A percentile compares a stretch with the other conserved stretches of the same genome.
Conservation (phyloP, 345 rosid genomes). For the Eucalyptus microcorys region DNA sequence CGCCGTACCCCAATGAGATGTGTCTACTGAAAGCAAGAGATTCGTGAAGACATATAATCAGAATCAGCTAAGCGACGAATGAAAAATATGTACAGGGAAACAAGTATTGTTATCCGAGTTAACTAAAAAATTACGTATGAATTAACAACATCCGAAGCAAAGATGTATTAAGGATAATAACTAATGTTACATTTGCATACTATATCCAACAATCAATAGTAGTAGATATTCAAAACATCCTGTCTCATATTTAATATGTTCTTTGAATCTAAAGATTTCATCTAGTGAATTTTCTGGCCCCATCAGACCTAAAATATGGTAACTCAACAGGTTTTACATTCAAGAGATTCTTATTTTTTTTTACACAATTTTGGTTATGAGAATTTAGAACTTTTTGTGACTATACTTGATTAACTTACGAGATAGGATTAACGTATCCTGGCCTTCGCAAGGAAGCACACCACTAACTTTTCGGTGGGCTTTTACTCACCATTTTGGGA, state of each 20-base stretch:
- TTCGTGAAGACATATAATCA: not conserved
- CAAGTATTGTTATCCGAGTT: not conserved
- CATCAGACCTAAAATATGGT: not conserved
- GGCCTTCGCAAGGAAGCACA: not conserved
- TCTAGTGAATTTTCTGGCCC: too few species aligned
- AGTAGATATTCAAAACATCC: not conserved
- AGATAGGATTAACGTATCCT: not conserved
- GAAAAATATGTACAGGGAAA: not conserved
- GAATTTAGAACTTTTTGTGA: not conserved
- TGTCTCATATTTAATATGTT: too few species aligned
- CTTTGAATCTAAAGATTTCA: too few species aligned
- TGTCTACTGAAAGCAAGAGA: not conserved
- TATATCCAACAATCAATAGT: not conserved
- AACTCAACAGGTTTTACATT: not conserved
- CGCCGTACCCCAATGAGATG: not conserved
- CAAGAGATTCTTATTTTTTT: not conserved
- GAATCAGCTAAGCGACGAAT: too few species aligned
- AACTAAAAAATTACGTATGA: too few species aligned
- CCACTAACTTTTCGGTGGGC: not conserved
- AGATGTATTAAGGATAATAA: not conserved
- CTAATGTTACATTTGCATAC: not conserved
- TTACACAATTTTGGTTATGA: too few species aligned
- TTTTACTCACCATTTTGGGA: not conserved
- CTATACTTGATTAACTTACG: not conserved
- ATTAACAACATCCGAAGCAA: not conserved